These are phyloP conservation scores for Cyclotella atomus DNA, from an alignment of 108 stramenopile genomes.

Conservation along the genomic window DNA sequence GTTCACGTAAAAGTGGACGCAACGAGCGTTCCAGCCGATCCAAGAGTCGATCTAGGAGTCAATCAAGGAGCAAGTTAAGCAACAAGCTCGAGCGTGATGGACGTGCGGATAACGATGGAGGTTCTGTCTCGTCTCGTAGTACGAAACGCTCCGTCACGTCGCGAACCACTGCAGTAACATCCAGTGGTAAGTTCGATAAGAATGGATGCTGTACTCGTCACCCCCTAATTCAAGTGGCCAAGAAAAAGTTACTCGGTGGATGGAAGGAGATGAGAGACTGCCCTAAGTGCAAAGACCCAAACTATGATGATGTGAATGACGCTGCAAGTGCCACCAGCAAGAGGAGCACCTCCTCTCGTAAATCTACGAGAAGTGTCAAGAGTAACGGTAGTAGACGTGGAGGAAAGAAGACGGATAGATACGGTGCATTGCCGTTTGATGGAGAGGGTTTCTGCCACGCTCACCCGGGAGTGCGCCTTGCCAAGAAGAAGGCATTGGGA, in stretches of 20 bases:
- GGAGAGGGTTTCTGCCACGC: constrained; percentile 52
- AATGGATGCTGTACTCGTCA: constrained; percentile 52
- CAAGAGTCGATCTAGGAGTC: not conserved
- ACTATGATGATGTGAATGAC: constrained; percentile 45
- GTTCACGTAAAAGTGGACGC: not conserved
- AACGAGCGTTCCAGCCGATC: not conserved
- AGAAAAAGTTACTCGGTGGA: constrained; percentile 48
- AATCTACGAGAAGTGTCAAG: constrained; percentile 24
- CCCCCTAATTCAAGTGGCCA: constrained; percentile 43
- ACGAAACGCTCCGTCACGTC: constrained; percentile 29
- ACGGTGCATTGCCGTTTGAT: constrained; percentile 46
- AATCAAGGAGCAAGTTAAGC: not conserved
- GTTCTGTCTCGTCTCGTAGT: constrained; percentile 22
- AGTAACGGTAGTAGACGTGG: constrained; percentile 30
- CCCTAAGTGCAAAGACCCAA: constrained; percentile 48
- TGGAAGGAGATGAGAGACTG: constrained; percentile 48
- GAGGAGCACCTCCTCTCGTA: not conserved
- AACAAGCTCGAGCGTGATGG: not conserved
- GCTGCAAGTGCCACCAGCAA: constrained; percentile 14
- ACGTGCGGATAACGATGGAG: not conserved
- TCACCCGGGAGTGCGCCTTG: constrained; percentile 39
- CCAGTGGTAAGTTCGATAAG: constrained; percentile 42
- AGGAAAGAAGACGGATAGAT: constrained; percentile 40
- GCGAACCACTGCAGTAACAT: constrained; percentile 31
- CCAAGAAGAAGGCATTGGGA: constrained; percentile 52